phyloP scores from a whole-genome alignment of 108 stramenopile species.

The Cyclotella distinguenda region DNA sequence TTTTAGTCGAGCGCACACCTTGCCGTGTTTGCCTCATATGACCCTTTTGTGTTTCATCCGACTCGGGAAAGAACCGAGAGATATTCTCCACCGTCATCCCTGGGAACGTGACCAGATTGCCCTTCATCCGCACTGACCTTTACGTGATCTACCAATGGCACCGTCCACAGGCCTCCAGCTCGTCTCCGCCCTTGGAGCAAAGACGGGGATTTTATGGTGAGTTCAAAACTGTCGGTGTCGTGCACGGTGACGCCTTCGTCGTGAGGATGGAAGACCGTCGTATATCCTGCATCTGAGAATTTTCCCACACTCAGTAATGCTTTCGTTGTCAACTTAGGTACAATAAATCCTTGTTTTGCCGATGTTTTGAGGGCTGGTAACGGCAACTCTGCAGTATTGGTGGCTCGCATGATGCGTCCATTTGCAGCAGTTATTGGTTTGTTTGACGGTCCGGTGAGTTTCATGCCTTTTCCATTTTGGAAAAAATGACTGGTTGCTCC shows the following conservation, averaged over 20 bases:
- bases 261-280: slow-evolving; percentile 13
- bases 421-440: background rate
- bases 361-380: background rate
- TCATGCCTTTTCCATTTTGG: background rate
- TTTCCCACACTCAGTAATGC: slow-evolving; percentile 13
- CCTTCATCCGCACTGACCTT: background rate
- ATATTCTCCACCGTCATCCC: background rate
- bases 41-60: slow-evolving; percentile 15
- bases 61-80: slow-evolving; percentile 3
- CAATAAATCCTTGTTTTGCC: background rate
- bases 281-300: slow-evolving; percentile 13
- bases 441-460: background rate
- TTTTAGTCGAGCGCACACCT: slow-evolving; percentile 8
- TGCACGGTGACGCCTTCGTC: slow-evolving; percentile 10
- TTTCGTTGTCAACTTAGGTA: background rate
- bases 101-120: slow-evolving; percentile 16
- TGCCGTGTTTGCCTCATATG: slow-evolving; percentile 16
- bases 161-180: background rate
- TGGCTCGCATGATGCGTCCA: background rate
- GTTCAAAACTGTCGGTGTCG: background rate
- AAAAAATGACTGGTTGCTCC: background rate
- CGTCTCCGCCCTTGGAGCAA: slow-evolving; percentile 11
- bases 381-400: background rate
- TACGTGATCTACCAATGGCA: background rate
- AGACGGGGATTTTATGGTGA: background rate